phyloP scores from a whole-genome alignment of 1,284 basidiomycete genomes.

The Omphalotus olearius region DNA sequence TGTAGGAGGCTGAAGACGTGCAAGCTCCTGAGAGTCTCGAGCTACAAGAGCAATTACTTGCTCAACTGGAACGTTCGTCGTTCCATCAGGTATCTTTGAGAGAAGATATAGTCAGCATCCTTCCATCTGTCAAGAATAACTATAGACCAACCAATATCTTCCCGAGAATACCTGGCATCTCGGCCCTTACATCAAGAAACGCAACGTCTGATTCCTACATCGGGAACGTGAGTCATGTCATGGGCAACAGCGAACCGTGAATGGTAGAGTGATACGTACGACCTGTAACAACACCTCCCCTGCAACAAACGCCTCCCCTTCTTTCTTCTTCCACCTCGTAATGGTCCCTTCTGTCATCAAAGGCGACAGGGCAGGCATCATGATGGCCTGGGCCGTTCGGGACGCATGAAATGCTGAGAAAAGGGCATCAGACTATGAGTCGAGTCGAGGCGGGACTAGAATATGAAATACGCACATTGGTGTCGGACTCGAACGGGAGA shows the following conservation, averaged over 20 bases:
- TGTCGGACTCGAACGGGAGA: constrained; percentile 14
- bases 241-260: background rate
- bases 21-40: constrained; percentile 26
- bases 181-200: constrained; percentile 32
- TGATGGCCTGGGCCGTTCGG: constrained; percentile 24
- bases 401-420: constrained; percentile 11
- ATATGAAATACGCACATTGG: constrained; percentile 17
- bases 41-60: constrained; percentile 36
- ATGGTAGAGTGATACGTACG: constrained; percentile 22
- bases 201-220: constrained; percentile 31
- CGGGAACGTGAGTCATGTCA: background rate
- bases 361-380: constrained; percentile 46
- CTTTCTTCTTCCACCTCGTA: constrained; percentile 37
- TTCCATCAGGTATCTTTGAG: constrained; percentile 32
- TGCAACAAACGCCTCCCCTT: constrained; percentile 36
- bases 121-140: background rate
- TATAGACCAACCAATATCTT: constrained; percentile 30
- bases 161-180: constrained; percentile 33
- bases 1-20: constrained; percentile 7
- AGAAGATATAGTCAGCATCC: background rate
- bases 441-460: background rate
- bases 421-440: constrained; percentile 22
- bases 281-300: constrained; percentile 41
- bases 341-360: constrained; percentile 41
- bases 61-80: constrained; percentile 35